Base-by-base conservation (phyloP, 2,329 filamentous ascomycete genomes). In the Cladosporium sp. region DNA sequence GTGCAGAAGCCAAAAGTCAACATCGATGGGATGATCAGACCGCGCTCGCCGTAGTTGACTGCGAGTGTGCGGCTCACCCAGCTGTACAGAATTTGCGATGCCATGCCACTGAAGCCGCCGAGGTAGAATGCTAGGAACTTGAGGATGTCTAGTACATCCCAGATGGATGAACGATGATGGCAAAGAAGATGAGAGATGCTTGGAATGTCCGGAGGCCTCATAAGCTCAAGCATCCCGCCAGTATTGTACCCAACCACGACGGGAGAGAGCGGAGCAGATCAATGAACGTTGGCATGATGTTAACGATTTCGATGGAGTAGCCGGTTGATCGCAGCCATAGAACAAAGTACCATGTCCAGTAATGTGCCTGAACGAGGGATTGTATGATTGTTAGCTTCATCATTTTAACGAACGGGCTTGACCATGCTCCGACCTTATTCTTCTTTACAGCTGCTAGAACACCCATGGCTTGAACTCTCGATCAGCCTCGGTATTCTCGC, bases 261-360 rank as follows among this genome's bases (percentile, higher is more conserved):
- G 62, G 58, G 8, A 57, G 52, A 5, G 52, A 37, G 52, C 62
- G 52, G 26, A 57, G 52, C 11, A 57, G 46, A 16, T 62, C 59
- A 46, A 62, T 62, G 46, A 62, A 62, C 2, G 87, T 82, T 0
- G 82, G 83, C 0, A 83, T 80, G 0, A 82, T 83, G 46, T 88
- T 85, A 11, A 89, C 89, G 1, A 89, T 85, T 63, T 66, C 67
- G 65, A 84, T 72, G 0, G 77, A 78, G 69, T 84, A 84, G 33
- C 79, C 78, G 0, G 79, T 79, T 44, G 79, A 64, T 56, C 75
- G 81, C 0, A 82, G 72, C 67, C 72, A 82, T 73, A 80, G 81
- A 73, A 73, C 81, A 68, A 89, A 53, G 46, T 62, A 89, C 0
- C 85, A 81, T 0, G 88, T 87, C 72, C 86, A 84, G 14, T 64